Evolutionary conservation across 1,139 yeast genomes (phyloP), one percentile per base, ranked within the genome.

Genomic region (Yamadazyma buinensis): DNA sequence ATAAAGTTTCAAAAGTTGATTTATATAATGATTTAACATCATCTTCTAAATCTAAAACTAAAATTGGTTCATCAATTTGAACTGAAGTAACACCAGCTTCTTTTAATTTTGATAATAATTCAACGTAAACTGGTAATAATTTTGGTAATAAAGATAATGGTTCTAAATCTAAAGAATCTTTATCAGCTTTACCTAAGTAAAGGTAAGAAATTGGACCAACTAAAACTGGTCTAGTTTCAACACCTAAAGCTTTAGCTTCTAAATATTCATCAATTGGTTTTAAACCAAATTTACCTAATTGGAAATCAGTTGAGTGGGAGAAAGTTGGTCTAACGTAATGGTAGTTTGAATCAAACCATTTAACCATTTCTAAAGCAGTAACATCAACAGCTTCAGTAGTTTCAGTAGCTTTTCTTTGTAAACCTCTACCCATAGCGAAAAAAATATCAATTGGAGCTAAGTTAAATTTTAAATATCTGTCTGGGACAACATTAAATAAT

Each of bases 391-490:
- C 95, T 52, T 84, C 77, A 44, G 80, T 64, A 51, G 90, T 63
- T 52, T 84, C 96, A 50, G 94, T 84, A 51, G 95, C 95, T 70
- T 84, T 82, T 73, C 94, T 86, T 77, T 94, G 98, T 65, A 92
- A 80, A 81, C 98, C 98, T 80, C 98, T 88, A 70, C 97, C 98
- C 98, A 92, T 94, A 59, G 98, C 98, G 64, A 92, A 92, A 59
- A 86, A 73, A 47, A 88, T 87, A 68, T 92, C 98, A 55, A 92
- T 76, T 64, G 90, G 83, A 48, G 90, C 80, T 62, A 92, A 80
- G 58, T 84, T 80, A 72, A 76, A 86, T 77, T 92, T 85, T 70
- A 90, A 75, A 84, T 92, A 92, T 72, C 97, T 84, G 55, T 86
- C 95, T 61, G 98, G 98, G 61, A 92, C 79, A 52, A 83, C 97